These are phyloP conservation scores for Mortierella sp. DNA, from an alignment of 371 early-diverging fungal species.

Conservation along the genomic window DNA sequence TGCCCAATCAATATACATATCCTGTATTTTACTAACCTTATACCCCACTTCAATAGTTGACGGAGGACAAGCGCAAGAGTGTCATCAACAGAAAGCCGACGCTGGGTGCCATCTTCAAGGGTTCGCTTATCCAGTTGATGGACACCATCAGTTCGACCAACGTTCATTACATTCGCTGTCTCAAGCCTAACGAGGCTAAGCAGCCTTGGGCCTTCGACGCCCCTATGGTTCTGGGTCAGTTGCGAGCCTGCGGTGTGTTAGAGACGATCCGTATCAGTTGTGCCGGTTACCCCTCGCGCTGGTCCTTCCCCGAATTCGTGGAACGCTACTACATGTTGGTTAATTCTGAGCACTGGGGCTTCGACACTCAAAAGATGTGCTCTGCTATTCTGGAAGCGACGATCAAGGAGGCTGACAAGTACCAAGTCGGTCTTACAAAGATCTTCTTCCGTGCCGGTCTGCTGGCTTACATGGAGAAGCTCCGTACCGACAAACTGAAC, in stretches of 20 bases:
- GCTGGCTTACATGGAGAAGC: slow-evolving; percentile 92
- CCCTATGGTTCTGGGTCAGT: slow-evolving; percentile 93
- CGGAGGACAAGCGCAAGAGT: slow-evolving; percentile 63
- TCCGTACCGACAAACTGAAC: slow-evolving; percentile 84
- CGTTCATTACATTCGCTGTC: slow-evolving; percentile 98
- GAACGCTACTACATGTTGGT: slow-evolving; percentile 93
- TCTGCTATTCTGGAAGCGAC: slow-evolving; percentile 74
- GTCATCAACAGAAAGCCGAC: slow-evolving; percentile 83
- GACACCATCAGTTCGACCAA: slow-evolving; percentile 93
- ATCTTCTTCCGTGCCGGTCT: slow-evolving; percentile 99
- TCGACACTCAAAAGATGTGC: slow-evolving; percentile 69
- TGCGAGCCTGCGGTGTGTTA: slow-evolving; percentile 99
- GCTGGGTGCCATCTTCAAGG: slow-evolving; percentile 88
- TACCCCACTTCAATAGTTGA: slow-evolving; percentile 24
- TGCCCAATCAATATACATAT: too few species aligned
- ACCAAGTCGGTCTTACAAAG: slow-evolving; percentile 97
- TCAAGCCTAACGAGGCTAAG: slow-evolving; percentile 97
- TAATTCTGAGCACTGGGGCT: slow-evolving; percentile 76
- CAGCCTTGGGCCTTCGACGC: slow-evolving; percentile 91
- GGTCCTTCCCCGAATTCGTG: slow-evolving; percentile 93
- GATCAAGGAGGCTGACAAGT: slow-evolving; percentile 86
- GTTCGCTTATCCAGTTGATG: slow-evolving; percentile 92
- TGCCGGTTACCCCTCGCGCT: slow-evolving; percentile 98
- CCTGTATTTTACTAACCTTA: too few species aligned
- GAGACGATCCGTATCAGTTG: slow-evolving; percentile 99